Conservation (phyloP, 805 yeast species). For the Ogataea corticis region DNA sequence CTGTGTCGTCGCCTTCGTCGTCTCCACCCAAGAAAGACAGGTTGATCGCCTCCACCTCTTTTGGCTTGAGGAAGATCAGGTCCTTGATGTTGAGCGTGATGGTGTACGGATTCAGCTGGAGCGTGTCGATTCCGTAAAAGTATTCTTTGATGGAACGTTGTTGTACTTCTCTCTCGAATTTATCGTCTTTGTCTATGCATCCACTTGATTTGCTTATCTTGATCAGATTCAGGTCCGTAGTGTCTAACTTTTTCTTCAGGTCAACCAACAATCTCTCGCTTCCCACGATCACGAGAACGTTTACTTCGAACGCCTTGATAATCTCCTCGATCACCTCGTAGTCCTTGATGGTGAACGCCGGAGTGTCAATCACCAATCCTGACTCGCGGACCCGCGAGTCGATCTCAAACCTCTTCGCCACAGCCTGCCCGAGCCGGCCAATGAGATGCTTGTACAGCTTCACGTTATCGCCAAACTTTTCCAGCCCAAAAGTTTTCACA, state of each 20-base stretch:
- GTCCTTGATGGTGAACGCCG: constrained; percentile 56
- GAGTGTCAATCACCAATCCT: constrained; percentile 76
- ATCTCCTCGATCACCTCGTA: constrained; percentile 53
- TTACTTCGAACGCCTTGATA: constrained; percentile 58
- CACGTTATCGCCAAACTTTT: constrained; percentile 54
- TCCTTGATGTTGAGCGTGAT: constrained; percentile 68
- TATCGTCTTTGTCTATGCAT: constrained; percentile 70
- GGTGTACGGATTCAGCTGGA: constrained; percentile 81
- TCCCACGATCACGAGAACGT: constrained; percentile 69
- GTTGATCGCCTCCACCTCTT: constrained; percentile 24
- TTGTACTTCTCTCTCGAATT: constrained; percentile 67
- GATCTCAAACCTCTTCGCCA: constrained; percentile 47
- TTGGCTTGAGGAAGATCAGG: constrained; percentile 63
- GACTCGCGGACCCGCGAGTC: constrained; percentile 47
- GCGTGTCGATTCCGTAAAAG: constrained; percentile 74
- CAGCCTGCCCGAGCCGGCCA: constrained; percentile 40
- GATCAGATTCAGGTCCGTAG: constrained; percentile 44
- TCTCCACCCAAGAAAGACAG: constrained; percentile 31
- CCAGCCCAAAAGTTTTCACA: constrained; percentile 79
- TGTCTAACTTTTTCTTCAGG: constrained; percentile 50
- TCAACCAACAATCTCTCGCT: constrained; percentile 69
- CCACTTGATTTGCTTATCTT: constrained; percentile 77
- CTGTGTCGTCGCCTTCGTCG: constrained; percentile 14
- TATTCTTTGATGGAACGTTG: constrained; percentile 80
- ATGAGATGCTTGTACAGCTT: constrained; percentile 52